Conservation (phyloP, 2,329 filamentous ascomycete species). For the Ophiostoma himal-ulmi region DNA sequence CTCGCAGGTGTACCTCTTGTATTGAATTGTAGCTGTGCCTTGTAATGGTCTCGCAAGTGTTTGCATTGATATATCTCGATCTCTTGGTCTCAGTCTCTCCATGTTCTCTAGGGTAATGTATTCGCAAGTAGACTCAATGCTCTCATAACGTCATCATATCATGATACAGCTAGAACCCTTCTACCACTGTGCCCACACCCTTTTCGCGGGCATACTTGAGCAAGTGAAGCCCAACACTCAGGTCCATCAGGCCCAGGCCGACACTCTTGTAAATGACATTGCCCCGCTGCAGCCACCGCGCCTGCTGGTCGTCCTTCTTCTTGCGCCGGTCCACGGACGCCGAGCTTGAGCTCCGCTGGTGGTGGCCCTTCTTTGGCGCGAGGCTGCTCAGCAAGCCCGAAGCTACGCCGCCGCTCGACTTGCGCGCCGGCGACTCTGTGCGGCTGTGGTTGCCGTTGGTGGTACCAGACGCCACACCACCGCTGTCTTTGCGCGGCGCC, state of each 20-base stretch:
- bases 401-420: slow-evolving; percentile 5
- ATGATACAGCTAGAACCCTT: slow-evolving; percentile 41
- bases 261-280: slow-evolving; percentile 67
- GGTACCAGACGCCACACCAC: too few relatives aligned
- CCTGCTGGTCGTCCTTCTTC: slow-evolving; percentile 44
- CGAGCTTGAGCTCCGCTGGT: slow-evolving; percentile 33
- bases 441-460: neutral
- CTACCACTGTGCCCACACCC: slow-evolving; percentile 48
- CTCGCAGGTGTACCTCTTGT: neutral
- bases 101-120: too few relatives aligned
- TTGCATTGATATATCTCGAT: too few relatives aligned
- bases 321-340: slow-evolving; percentile 27
- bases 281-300: slow-evolving; percentile 53
- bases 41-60: too few relatives aligned
- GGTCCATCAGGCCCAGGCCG: slow-evolving; percentile 60
- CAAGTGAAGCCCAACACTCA: slow-evolving; percentile 55
- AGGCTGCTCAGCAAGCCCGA: slow-evolving; percentile 13
- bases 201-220: slow-evolving; percentile 51
- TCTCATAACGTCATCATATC: neutral
- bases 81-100: too few relatives aligned
- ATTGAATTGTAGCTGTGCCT: neutral
- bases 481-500: neutral
- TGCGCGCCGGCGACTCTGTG: slow-evolving; percentile 5
- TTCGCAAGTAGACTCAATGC: too few relatives aligned
- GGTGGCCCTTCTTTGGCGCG: slow-evolving; percentile 25